Conservation (phyloP, 2,329 filamentous ascomycete genomes). For the Apiospora pterosperma region DNA sequence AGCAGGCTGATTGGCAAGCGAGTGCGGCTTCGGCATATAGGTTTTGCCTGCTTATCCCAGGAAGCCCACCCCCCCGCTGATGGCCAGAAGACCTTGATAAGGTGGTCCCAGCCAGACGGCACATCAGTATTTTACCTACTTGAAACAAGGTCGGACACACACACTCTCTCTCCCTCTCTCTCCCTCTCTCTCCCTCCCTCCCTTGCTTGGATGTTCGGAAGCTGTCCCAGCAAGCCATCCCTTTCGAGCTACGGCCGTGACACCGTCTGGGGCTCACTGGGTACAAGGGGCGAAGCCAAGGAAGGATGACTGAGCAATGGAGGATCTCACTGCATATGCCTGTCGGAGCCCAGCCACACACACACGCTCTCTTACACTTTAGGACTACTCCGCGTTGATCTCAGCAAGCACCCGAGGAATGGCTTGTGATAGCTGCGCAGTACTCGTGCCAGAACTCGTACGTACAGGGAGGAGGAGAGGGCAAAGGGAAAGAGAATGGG, state of each 20-base stretch:
- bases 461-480: too few relatives aligned
- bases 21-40: not conserved
- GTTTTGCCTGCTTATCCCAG: not conserved
- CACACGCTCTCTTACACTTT: not conserved
- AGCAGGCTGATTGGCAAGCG: not conserved
- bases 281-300: not conserved
- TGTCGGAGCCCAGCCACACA: not conserved
- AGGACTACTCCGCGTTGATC: not conserved
- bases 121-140: too few relatives aligned
- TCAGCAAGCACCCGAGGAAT: not conserved
- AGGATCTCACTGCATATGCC: not conserved
- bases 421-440: not conserved
- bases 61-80: too few relatives aligned
- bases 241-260: not conserved
- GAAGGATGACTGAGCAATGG: not conserved
- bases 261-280: not conserved
- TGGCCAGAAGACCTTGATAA: not conserved
- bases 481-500: too few relatives aligned
- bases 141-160: too few relatives aligned
- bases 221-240: conserved; percentile 1
- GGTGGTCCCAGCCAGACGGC: not conserved
- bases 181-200: not conserved
- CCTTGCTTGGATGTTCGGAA: not conserved
- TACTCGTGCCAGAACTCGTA: too few relatives aligned
- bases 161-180: too few relatives aligned